Evolutionary conservation across 108 stramenopile species (phyloP).

Genomic region (Aurantiochytrium sp.): DNA sequence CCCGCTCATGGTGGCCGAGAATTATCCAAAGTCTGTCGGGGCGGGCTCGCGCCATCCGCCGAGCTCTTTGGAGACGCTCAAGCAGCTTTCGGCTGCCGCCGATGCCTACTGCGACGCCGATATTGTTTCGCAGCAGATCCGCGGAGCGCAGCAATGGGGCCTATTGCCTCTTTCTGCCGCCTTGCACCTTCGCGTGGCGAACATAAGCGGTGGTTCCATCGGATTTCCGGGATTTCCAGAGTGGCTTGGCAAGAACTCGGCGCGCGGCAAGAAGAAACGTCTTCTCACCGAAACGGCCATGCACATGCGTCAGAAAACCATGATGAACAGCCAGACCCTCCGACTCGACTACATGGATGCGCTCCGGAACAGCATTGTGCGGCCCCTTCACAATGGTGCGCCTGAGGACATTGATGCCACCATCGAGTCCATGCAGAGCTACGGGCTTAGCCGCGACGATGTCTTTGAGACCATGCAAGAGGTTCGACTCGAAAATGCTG

Average conservation of each 20-base stretch:
- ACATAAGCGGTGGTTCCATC: slow-evolving; percentile 62
- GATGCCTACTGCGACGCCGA: slow-evolving; percentile 77
- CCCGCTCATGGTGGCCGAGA: slow-evolving; percentile 85
- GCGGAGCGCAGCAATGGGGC: slow-evolving; percentile 84
- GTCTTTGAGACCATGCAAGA: slow-evolving; percentile 81
- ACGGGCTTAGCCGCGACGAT: slow-evolving; percentile 86
- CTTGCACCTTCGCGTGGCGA: slow-evolving; percentile 76
- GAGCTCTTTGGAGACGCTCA: slow-evolving; percentile 28
- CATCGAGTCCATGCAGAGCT: slow-evolving; percentile 77
- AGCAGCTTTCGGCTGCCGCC: slow-evolving; percentile 66
- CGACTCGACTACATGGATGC: slow-evolving; percentile 70
- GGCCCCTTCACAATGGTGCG: neutral
- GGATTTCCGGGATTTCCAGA: slow-evolving; percentile 84
- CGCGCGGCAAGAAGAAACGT: slow-evolving; percentile 65
- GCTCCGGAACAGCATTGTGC: slow-evolving; percentile 50
- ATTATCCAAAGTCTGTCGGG: slow-evolving; percentile 67
- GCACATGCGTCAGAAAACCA: slow-evolving; percentile 67
- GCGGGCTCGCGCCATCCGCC: slow-evolving; percentile 26
- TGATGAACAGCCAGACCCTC: slow-evolving; percentile 48
- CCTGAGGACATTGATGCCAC: slow-evolving; percentile 36
- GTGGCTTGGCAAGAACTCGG: slow-evolving; percentile 90
- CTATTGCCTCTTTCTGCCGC: slow-evolving; percentile 70
- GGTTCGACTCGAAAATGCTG: slow-evolving; percentile 37
- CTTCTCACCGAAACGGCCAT: slow-evolving; percentile 72
- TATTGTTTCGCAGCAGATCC: slow-evolving; percentile 61